phyloP scores from a whole-genome alignment of 2,329 filamentous ascomycete species.

The Monilinia polystroma region DNA sequence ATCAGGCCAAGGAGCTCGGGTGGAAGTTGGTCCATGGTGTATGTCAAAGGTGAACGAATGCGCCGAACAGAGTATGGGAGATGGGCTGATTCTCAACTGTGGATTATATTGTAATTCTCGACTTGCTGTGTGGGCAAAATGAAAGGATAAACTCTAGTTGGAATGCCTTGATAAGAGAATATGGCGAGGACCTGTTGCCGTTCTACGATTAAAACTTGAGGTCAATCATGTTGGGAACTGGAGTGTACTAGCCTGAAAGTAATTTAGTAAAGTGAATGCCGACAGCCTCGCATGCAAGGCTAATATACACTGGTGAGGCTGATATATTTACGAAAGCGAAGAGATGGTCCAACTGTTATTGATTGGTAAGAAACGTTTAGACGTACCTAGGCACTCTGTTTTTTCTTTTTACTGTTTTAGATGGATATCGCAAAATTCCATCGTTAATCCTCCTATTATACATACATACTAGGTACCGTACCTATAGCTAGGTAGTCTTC shows the following conservation, averaged over 20 bases:
- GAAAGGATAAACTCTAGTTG: neutral
- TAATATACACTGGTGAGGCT: neutral
- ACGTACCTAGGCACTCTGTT: too few relatives aligned
- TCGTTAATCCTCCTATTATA: too few relatives aligned
- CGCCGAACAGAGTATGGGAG: neutral
- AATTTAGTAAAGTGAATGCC: neutral
- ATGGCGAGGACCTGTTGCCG: neutral
- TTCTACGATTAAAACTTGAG: neutral
- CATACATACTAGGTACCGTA: too few relatives aligned
- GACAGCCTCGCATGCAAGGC: conserved; percentile 15
- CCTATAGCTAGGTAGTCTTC: too few relatives aligned
- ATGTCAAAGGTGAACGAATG: neutral
- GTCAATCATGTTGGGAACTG: neutral
- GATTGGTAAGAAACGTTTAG: too few relatives aligned
- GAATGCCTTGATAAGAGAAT: neutral
- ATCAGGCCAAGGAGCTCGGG: conserved; percentile 50
- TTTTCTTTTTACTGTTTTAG: too few relatives aligned
- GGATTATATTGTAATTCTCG: neutral
- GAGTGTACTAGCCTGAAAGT: neutral
- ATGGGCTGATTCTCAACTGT: too few relatives aligned
- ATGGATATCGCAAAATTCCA: too few relatives aligned
- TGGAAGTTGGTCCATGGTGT: conserved; percentile 48
- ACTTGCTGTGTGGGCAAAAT: neutral
- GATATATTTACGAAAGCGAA: too few relatives aligned
- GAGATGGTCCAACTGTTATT: too few relatives aligned